A percentile compares a stretch with the other conserved stretches of the same genome.
These are phyloP conservation scores for Leucocoprinus sp. DNA, from an alignment of 768 basidiomycete species.

Conservation along the genomic window DNA sequence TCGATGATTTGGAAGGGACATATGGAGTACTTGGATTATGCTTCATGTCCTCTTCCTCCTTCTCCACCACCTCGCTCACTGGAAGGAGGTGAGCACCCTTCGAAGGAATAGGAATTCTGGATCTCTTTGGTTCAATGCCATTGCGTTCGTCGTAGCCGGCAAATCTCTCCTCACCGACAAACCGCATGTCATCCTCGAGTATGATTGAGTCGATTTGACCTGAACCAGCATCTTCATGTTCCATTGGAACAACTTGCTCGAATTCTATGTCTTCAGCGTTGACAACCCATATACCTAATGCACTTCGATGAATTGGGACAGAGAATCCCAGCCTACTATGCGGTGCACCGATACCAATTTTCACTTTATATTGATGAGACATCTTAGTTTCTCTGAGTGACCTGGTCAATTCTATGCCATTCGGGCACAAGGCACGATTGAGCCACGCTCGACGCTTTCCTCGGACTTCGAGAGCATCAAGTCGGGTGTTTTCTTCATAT, in stretches of 20 bases:
- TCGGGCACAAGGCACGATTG: slow-evolving; percentile 32
- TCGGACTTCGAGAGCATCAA: slow-evolving; percentile 44
- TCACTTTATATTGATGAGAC: not conserved
- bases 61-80: slow-evolving; percentile 32
- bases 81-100: slow-evolving; percentile 24
- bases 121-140: slow-evolving; percentile 7
- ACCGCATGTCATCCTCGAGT: slow-evolving; percentile 5
- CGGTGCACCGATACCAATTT: slow-evolving; percentile 7
- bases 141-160: slow-evolving; percentile 9
- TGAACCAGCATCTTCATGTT: not conserved
- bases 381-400: not conserved
- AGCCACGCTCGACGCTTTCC: slow-evolving; percentile 63
- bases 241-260: not conserved
- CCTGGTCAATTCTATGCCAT: slow-evolving; percentile 1
- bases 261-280: slow-evolving; percentile 3
- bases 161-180: slow-evolving; percentile 6
- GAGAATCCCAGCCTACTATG: slow-evolving; percentile 7
- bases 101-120: slow-evolving; percentile 1
- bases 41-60: slow-evolving; percentile 15
- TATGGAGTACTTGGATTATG: not conserved
- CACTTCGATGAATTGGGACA: slow-evolving; percentile 6
- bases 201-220: slow-evolving; percentile 7
- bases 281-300: slow-evolving; percentile 8
- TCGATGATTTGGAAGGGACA: not conserved
- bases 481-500: slow-evolving; percentile 31